Evolutionary conservation across 2,329 filamentous ascomycete species (phyloP).

Genomic region (Alternaria panax): DNA sequence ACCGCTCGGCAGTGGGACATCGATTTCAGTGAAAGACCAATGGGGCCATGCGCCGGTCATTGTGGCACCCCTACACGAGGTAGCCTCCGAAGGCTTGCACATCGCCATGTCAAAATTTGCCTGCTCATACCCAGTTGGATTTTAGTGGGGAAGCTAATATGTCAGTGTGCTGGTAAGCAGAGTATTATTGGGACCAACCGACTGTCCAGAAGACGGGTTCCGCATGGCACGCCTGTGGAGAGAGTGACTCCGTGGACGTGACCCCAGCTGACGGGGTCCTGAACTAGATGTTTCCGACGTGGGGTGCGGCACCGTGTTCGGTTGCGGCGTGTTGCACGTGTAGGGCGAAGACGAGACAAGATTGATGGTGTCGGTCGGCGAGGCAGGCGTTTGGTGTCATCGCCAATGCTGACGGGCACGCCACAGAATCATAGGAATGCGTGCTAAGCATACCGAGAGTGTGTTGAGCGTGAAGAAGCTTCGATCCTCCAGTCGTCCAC

Average conservation of each 20-base stretch:
- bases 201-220: conserved; percentile 4
- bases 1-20: not conserved
- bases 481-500: not conserved
- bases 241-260: not conserved
- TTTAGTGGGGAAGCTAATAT: not conserved
- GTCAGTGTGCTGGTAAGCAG: conserved; percentile 3
- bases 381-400: not conserved
- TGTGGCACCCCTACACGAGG: not conserved
- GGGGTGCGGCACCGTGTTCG: not conserved
- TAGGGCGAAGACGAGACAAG: not conserved
- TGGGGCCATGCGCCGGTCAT: not conserved
- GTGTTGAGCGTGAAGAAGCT: conserved; percentile 7
- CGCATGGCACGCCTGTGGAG: not conserved
- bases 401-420: not conserved
- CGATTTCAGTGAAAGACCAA: not conserved
- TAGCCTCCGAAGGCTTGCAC: not conserved
- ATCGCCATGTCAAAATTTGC: not conserved
- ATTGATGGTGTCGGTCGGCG: not conserved
- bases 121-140: not conserved
- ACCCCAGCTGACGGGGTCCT: not conserved
- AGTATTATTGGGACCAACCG: conserved; percentile 2
- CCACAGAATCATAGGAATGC: conserved; percentile 4
- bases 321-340: not conserved
- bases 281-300: not conserved
- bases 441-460: conserved; percentile 1